Evolutionary conservation across 176 grass and related monocot genomes (phyloP).

Genomic region (Oryza longistaminata): DNA sequence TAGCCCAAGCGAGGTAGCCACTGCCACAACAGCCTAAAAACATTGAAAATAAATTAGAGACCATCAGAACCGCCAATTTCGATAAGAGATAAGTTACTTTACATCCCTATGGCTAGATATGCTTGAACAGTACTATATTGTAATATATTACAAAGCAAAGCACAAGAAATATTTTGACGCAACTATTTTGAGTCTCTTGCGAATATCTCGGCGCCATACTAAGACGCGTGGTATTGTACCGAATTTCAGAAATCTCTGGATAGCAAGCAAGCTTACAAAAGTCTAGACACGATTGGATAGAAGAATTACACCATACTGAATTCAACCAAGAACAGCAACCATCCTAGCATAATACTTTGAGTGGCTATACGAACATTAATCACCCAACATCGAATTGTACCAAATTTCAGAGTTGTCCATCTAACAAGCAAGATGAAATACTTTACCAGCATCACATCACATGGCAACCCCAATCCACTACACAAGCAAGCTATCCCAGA

Average conservation of each 20-base stretch:
- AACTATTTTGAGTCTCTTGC: background rate
- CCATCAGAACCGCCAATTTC: background rate
- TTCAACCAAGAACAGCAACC: background rate
- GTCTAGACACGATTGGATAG: background rate
- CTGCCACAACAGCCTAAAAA: conserved; percentile 66
- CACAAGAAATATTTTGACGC: background rate
- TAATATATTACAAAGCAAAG: conserved; percentile 7
- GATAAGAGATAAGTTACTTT: background rate
- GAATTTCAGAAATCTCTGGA: background rate
- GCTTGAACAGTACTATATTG: background rate
- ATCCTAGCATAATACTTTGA: background rate
- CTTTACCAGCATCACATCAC: background rate
- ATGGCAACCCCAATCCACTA: background rate
- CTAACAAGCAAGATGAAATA: background rate
- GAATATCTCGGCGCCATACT: background rate
- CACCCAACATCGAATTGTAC: background rate
- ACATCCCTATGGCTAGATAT: background rate
- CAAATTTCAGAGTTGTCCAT: background rate
- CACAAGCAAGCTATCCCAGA: background rate
- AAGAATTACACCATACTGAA: background rate
- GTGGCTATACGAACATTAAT: background rate
- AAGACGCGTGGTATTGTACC: background rate
- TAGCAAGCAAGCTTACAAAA: background rate
- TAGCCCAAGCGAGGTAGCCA: conserved; percentile 66
- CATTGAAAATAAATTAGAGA: conserved; percentile 4